A percentile compares a stretch with the other conserved stretches of the same genome.
Conservation (phyloP, 2,329 filamentous ascomycete species). For the Fonsecaea pedrosoi region DNA sequence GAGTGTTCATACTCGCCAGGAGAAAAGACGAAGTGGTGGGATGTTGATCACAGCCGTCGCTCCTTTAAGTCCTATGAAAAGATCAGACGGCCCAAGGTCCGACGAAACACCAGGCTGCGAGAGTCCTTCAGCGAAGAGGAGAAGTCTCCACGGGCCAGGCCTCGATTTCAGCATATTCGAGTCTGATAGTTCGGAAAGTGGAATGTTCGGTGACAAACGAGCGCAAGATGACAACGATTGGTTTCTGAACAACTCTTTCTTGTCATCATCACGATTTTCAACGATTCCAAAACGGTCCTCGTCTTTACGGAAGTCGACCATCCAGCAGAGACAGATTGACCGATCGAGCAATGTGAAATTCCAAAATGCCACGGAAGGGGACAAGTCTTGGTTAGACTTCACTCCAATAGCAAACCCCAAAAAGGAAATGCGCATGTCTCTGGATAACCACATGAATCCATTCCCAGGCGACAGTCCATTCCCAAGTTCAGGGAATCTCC, state of each 20-base stretch:
- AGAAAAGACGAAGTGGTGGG: constrained; percentile 57
- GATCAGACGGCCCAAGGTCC: constrained; percentile 82
- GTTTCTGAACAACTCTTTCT: constrained; percentile 42
- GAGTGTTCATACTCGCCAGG: constrained; percentile 53
- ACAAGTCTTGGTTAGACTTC: constrained; percentile 53
- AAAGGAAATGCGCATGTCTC: constrained; percentile 72
- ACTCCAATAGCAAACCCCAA: constrained; percentile 64
- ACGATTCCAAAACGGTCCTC: constrained; percentile 72
- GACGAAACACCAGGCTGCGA: constrained; percentile 80
- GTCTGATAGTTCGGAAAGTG: constrained; percentile 40
- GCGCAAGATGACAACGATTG: constrained; percentile 43
- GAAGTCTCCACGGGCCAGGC: constrained; percentile 80
- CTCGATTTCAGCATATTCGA: constrained; percentile 80
- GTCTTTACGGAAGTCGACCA: constrained; percentile 82
- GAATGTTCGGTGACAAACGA: constrained; percentile 41
- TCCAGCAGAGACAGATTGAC: constrained; percentile 81
- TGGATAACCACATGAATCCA: constrained; percentile 77
- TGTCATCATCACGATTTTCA: constrained; percentile 54
- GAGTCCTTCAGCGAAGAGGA: constrained; percentile 87
- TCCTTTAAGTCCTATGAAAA: constrained; percentile 77
- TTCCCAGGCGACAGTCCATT: constrained; percentile 70
- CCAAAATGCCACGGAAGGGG: constrained; percentile 47
- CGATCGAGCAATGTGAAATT: constrained; percentile 56
- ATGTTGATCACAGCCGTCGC: constrained; percentile 62
- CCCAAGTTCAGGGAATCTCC: constrained; percentile 59